These are phyloP conservation scores for Lipomyces lipofer DNA, from an alignment of 805 yeast genomes.

Conservation along the genomic window DNA sequence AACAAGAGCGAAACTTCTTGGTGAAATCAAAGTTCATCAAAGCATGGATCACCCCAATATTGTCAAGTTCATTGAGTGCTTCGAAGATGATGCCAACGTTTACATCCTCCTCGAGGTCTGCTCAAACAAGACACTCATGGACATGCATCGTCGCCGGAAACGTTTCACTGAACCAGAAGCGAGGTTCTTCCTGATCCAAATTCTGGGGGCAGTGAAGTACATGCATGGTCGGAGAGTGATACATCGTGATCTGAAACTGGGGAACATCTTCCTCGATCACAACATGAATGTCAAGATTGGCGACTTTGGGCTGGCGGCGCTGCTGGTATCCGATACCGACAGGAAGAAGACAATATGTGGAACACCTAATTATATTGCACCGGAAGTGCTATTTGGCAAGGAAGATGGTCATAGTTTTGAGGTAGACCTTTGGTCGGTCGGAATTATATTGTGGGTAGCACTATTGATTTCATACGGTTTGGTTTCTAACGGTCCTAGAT, in stretches of 20 bases:
- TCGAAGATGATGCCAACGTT: constrained; percentile 93
- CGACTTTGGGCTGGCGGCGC: constrained; percentile 97
- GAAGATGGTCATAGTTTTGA: constrained; percentile 84
- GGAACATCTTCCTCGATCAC: constrained; percentile 92
- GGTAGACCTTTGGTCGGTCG: constrained; percentile 97
- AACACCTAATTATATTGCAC: constrained; percentile 98
- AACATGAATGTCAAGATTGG: constrained; percentile 94
- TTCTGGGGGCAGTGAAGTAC: constrained; percentile 90
- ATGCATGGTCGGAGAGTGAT: constrained; percentile 90
- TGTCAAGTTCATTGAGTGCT: constrained; percentile 92
- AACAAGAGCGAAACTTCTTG: constrained; percentile 75
- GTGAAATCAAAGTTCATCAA: constrained; percentile 94
- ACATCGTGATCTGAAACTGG: constrained; percentile 93
- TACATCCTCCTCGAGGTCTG: constrained; percentile 92
- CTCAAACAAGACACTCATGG: constrained; percentile 93
- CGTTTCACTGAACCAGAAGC: constrained; percentile 89
- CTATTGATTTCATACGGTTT: not conserved
- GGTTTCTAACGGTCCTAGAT: constrained; percentile 7
- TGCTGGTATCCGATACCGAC: constrained; percentile 67
- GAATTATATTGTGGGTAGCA: constrained; percentile 72
- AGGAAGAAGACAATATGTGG: constrained; percentile 95
- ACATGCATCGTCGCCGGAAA: constrained; percentile 79
- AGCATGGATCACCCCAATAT: constrained; percentile 84
- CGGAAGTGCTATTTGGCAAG: constrained; percentile 91
- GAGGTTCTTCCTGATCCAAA: constrained; percentile 83